Evolutionary conservation across 164 flowering plant genomes (phyloP), one percentile per base, ranked within the genome.

Genomic region (Tinospora cordifolia): DNA sequence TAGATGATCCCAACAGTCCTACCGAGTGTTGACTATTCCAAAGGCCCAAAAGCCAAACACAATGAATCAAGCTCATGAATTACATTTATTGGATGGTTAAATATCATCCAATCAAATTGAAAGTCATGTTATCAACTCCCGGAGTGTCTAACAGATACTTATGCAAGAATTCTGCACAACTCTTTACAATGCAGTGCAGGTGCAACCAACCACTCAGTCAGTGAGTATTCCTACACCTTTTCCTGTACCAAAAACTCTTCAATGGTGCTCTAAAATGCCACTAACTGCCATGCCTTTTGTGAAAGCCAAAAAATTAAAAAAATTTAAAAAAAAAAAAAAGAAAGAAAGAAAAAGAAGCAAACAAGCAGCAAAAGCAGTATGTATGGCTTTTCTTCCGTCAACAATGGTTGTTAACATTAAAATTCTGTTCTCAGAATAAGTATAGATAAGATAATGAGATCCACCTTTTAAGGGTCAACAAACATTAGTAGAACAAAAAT

Each of bases 391-490:
- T 54, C 60, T 51, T 3, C 6, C n/a, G 8, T 2, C 60, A 54
- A 19, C 0, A 17, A n/a, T n/a, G 60, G 60, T n/a, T 54, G 6
- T 25, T 54, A 54, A 54, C 60, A 54, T 5, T 54, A 47, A 13
- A 54, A n/a, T 1, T 21, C n/a, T 54, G 19, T 9, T 2, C n/a
- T n/a, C 24, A 21, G 24, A 24, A 54, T 8, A 54, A 3, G 24
- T 54, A 54, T 8, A 30, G 2, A 30, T 1, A 4, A 30, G 36
- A 30, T 30, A 30, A 15, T 54, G 60, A 54, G 60, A 17, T 54
- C 24, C 60, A 54, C 60, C 21, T 54, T 54, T 54, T 22, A 54
- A 54, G 24, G 60, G 60, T 54, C 60, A 54, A 54, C 60, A n/a
- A 54, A n/a, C 24, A 54, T 17, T 21, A n/a, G 24, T 54, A 54